phyloP scores from a whole-genome alignment of 2,329 filamentous ascomycete genomes.

The Neonectria magnoliae region DNA sequence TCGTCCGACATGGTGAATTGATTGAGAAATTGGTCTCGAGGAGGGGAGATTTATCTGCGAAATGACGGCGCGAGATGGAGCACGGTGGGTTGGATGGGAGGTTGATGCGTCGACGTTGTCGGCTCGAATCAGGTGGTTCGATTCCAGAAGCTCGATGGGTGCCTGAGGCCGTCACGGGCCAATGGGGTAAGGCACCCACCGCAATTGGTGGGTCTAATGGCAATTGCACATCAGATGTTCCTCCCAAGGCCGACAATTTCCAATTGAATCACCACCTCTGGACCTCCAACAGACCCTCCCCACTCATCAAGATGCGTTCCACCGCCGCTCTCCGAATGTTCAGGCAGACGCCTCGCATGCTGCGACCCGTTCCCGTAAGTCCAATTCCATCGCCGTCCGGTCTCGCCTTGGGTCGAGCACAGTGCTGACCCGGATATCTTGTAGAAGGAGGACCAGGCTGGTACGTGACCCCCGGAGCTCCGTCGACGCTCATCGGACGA shows the following conservation, averaged over 20 bases:
- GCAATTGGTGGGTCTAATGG: constrained; percentile 45
- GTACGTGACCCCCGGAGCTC: constrained; percentile 58
- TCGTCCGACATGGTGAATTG: constrained; percentile 86
- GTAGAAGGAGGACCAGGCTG: constrained; percentile 74
- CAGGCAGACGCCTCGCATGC: constrained; percentile 72
- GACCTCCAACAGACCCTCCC: constrained; percentile 43
- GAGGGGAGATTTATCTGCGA: constrained; percentile 38
- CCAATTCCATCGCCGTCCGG: constrained; percentile 20
- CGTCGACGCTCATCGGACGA: constrained; percentile 25
- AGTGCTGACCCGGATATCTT: constrained; percentile 39
- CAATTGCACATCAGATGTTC: constrained; percentile 51
- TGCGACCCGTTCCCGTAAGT: constrained; percentile 77
- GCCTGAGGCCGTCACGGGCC: constrained; percentile 52
- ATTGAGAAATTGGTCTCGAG: constrained; percentile 40
- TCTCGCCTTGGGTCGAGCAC: constrained; percentile 21
- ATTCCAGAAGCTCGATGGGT: constrained; percentile 46
- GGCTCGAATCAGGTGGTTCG: constrained; percentile 56
- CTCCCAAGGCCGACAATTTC: constrained; percentile 44
- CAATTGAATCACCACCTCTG: constrained; percentile 46
- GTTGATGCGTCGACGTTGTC: constrained; percentile 49
- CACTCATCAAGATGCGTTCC: constrained; percentile 68
- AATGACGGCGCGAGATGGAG: constrained; percentile 50
- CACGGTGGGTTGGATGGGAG: constrained; percentile 46
- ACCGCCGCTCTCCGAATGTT: constrained; percentile 74
- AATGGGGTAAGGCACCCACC: constrained; percentile 51